Evolutionary conservation across 2,329 filamentous ascomycete genomes (phyloP), one percentile per base, ranked within the genome.

Genomic region (Paramyrothecium roridum): DNA sequence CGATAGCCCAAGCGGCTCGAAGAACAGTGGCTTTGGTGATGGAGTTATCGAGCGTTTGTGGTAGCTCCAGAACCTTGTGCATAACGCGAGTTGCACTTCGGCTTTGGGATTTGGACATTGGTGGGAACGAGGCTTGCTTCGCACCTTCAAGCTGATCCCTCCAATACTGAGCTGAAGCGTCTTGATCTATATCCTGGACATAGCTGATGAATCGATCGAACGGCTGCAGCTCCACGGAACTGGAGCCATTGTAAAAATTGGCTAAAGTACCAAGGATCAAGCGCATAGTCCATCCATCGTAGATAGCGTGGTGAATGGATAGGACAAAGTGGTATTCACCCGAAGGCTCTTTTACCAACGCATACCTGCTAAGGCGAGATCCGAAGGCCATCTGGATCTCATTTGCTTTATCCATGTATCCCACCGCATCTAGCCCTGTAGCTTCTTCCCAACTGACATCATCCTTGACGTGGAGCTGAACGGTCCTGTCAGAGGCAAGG

Each of bases 201-300:
- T 76, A 74, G 47, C 69, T 67, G 56, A 78, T 74, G 55, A 77
- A 78, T 37, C 70, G 64, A 48, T 71, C 73, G 62, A 76, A 77
- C 12, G 54, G 50, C 8, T 13, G 43, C 70, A 56, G 17, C 49
- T 21, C 19, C 8, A 48, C 30, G 12, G 17, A 43, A 16, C 50
- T 33, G 19, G 21, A 40, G 8, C 37, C 45, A 22, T 61, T 61
- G 10, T 54, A 56, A 13, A 47, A 48, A 12, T 50, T 20, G 2
- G 60, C 37, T 2, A 53, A 23, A 2, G 53, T 33, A 16, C 55
- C 52, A 19, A 64, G 56, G 12, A 65, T 58, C 3, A 79, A 61
- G 3, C 73, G 72, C 72, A 78, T 74, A 1, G 73, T 76, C 75
- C 78, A 80, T 16, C 79, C 79, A 50, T 83, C 80, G 54, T 81